Evolutionary conservation across 1,139 yeast genomes (phyloP), one percentile per base, ranked within the genome.

Genomic region (Saccharomycopsis hybrid): DNA sequence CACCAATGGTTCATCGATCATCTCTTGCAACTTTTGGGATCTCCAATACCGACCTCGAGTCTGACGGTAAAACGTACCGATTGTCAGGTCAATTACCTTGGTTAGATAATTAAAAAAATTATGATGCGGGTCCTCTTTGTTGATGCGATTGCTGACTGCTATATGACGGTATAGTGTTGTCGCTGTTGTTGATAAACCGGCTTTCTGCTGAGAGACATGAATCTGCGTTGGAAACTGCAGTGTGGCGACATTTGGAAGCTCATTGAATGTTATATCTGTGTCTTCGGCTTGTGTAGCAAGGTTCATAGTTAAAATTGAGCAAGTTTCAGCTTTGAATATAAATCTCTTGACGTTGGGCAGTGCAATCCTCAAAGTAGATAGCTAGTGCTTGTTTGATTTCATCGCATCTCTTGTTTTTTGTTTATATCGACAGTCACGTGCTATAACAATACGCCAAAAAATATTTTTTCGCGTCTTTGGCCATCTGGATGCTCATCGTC

Each of bases 11-110:
- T 41, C 50, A 3, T 9, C 31, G 25, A 18, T 13, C 43, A 50
- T 41, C 29, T 50, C 51, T 13, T 44, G 25, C n/a, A 44, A 11
- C 27, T 50, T 50, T 18, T 41, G 42, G 11, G n/a, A 18, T 37
- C 40, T 42, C 53, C 53, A 50, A 33, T 41, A 35, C 40, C 51
- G 28, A 25, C 53, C 53, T 25, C 41, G 32, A 33, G 30, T 30
- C 27, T 33, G 35, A 25, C 18, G 39, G 38, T 50, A 50, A 18
- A 44, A 18, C 3, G 4, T n/a, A n/a, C 53, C 53, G n/a, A 50
- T 41, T n/a, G 41, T 38, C 7, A 9, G 28, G 38, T 50, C 48
- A 8, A 50, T 47, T 27, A 50, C 13, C 5, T 36, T 29, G 2
- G 48, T 29, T 29, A 47, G 24, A 5, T 27, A 8, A 9, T 28